These are phyloP conservation scores for Blastocystis sp. DNA, from an alignment of 352 stramenopile genomes.

Conservation along the genomic window DNA sequence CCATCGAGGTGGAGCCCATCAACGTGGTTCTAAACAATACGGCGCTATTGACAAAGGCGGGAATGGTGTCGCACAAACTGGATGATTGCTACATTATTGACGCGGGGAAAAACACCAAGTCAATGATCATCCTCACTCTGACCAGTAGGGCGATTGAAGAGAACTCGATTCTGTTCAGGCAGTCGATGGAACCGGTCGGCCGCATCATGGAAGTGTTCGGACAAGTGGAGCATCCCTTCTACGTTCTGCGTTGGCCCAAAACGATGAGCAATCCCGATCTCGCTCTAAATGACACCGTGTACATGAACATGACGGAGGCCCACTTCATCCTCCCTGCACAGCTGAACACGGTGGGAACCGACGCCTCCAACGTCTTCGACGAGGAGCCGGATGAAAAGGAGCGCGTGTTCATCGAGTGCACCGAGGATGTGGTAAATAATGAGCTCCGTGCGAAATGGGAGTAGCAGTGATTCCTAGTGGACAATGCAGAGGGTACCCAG, in stretches of 20 bases:
- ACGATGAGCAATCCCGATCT: conserved; percentile 22
- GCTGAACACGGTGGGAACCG: conserved; percentile 44
- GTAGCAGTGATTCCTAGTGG: neutral
- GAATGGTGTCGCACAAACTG: conserved; percentile 42
- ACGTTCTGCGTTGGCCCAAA: conserved; percentile 51
- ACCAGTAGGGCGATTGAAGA: conserved; percentile 55
- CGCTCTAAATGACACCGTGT: neutral
- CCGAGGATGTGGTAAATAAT: conserved; percentile 34
- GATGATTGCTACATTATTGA: conserved; percentile 41
- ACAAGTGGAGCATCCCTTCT: conserved; percentile 61
- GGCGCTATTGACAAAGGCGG: neutral
- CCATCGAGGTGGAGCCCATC: neutral
- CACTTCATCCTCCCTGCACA: conserved; percentile 53
- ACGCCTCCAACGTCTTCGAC: conserved; percentile 53
- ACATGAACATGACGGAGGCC: conserved; percentile 29
- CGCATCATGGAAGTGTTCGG: conserved; percentile 68
- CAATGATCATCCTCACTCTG: neutral
- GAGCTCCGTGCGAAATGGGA: neutral
- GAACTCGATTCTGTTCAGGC: conserved; percentile 36
- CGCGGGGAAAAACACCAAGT: conserved; percentile 54
- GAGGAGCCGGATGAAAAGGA: conserved; percentile 58
- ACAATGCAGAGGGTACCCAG: neutral
- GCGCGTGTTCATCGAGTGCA: conserved; percentile 49
- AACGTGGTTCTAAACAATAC: conserved; percentile 21
- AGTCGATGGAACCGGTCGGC: conserved; percentile 26